A percentile compares a stretch with the other conserved stretches of the same genome.
Evolutionary conservation across 306 rosid genomes (phyloP).

Genomic region (Astragalus glycyphyllos): DNA sequence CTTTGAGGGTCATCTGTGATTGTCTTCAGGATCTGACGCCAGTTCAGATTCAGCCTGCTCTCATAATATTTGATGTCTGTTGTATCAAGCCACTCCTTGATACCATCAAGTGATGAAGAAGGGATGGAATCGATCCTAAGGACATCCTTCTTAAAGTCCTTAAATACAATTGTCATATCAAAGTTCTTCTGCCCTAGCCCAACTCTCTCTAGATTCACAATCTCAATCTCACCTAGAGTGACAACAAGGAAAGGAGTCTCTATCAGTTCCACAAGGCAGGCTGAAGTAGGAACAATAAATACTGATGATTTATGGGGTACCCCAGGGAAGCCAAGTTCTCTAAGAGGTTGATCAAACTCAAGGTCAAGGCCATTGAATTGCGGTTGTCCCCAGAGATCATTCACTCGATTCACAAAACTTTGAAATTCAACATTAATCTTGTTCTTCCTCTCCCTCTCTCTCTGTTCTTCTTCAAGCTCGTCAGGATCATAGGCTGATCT

Average conservation of each 20-base stretch:
- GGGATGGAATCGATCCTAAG: slow-evolving; percentile 97
- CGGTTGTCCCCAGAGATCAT: slow-evolving; percentile 95
- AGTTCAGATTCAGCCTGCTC: slow-evolving; percentile 92
- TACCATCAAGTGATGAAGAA: slow-evolving; percentile 85
- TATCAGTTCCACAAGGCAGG: slow-evolving; percentile 89
- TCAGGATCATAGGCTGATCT: slow-evolving; percentile 96
- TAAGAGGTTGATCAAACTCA: slow-evolving; percentile 94
- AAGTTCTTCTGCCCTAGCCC: slow-evolving; percentile 99
- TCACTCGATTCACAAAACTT: slow-evolving; percentile 84
- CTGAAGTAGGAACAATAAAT: slow-evolving; percentile 87
- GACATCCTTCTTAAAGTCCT: slow-evolving; percentile 92
- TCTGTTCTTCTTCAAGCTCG: slow-evolving; percentile 96
- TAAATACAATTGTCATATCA: slow-evolving; percentile 89
- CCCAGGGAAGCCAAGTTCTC: slow-evolving; percentile 98
- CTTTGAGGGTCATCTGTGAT: slow-evolving; percentile 93
- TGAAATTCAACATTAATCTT: slow-evolving; percentile 86
- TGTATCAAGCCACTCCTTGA: slow-evolving; percentile 95
- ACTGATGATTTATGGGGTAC: slow-evolving; percentile 92
- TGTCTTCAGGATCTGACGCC: slow-evolving; percentile 95
- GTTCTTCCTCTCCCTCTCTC: slow-evolving; percentile 91
- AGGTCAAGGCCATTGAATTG: slow-evolving; percentile 82
- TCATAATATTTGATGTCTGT: slow-evolving; percentile 94
- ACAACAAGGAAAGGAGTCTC: slow-evolving; percentile 93
- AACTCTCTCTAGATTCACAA: slow-evolving; percentile 93
- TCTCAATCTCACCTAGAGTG: slow-evolving; percentile 88